Percentiles rank a stretch among this genome's conserved stretches.
Conservation (phyloP, 208 protist species). For the Naegleria gruberi region DNA sequence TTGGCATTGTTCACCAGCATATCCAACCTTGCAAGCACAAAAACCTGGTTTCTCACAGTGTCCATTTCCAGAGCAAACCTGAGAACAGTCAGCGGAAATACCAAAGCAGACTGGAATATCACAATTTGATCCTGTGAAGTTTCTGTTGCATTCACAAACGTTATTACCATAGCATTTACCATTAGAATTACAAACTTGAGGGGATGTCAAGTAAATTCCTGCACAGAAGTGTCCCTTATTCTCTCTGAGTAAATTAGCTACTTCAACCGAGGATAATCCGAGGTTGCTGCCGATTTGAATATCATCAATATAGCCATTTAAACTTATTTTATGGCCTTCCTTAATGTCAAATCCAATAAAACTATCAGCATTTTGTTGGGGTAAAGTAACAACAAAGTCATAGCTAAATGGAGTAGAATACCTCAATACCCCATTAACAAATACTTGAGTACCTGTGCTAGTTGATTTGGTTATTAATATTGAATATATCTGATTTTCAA, state of each 20-base stretch:
- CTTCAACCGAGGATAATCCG: neutral
- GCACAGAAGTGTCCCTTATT: neutral
- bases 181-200: neutral
- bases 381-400: neutral
- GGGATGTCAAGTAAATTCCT: neutral
- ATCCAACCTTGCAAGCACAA: neutral
- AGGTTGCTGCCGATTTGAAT: neutral
- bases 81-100: neutral
- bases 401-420: neutral
- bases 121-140: neutral
- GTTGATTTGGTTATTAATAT: neutral
- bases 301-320: neutral
- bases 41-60: neutral
- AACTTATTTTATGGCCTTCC: neutral
- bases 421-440: neutral
- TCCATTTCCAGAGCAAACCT: neutral
- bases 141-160: neutral
- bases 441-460: neutral
- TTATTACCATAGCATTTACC: neutral
- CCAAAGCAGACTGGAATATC: neutral
- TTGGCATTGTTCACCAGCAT: neutral
- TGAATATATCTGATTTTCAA: no score
- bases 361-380: neutral
- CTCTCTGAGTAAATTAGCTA: neutral
- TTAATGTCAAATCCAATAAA: neutral